Base-by-base conservation (phyloP, 306 rosid genomes). In the Prunus dulcis region DNA sequence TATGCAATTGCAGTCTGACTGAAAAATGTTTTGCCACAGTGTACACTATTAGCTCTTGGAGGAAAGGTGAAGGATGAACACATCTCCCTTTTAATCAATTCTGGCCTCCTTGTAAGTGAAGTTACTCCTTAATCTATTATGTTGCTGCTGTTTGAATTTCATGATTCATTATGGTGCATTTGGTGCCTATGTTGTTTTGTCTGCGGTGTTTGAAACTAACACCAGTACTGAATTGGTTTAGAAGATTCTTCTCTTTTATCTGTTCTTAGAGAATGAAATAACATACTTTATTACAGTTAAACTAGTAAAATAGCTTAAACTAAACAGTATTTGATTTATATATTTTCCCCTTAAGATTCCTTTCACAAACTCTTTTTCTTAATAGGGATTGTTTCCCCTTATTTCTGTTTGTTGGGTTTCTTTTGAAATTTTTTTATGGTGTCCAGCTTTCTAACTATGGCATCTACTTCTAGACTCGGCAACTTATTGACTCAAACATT, bases 11-110 rank as follows among this genome's bases (percentile, higher is more conserved):
- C 67, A 55, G 11, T 25, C 74, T 50, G 57, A 74, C 55, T 63
- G 45, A 74, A 64, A 22, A 61, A 46, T 64, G 64, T 46, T 69
- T 77, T 82, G 53, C 56, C 82, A 89, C 92, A 89, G 97, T 84
- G 87, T 80, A 75, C 87, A 67, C 92, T 95, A 77, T 87, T 95
- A 84, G 92, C 97, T 71, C 87, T 78, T 56, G 99, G 96, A 71
- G 99, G 99, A 81, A 89, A 86, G 88, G 90, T 92, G 82, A 88
- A 89, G 86, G 99, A 92, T 77, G 86, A 78, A 74, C 91, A 92
- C 74, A 82, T 95, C 84, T 85, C 97, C 83, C 88, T 89, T 67
- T 79, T 95, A 81, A 92, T 95, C 74, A 90, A 92, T 79, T 89
- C 89, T 6, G 97, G 99, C 52, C 23, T 92, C 81, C 86, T 92